Conservation (phyloP, 139 green algal species). For the Chlamydomonas sphaeroides region DNA sequence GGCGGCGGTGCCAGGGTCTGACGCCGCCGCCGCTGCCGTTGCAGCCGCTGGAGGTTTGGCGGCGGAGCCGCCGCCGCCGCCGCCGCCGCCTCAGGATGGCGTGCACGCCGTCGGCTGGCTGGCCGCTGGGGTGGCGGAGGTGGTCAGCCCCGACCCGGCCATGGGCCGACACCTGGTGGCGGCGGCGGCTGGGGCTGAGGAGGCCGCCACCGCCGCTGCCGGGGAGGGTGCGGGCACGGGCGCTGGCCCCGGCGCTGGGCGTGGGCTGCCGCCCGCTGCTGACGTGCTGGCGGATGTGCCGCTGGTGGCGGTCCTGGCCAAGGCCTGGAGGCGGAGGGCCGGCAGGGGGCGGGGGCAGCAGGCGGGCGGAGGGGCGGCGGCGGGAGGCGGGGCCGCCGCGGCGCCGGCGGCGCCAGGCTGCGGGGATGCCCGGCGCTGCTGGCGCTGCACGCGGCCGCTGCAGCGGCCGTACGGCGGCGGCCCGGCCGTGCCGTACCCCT, state of each 20-base stretch:
- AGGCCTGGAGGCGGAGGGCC: conserved; percentile 31
- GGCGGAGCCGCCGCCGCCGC: too few relatives aligned
- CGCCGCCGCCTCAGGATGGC: too few relatives aligned
- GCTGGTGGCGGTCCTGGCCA: conserved; percentile 40
- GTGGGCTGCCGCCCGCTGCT: not conserved
- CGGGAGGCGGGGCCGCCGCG: not conserved
- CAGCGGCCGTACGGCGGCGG: not conserved
- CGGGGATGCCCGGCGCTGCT: conserved; percentile 18
- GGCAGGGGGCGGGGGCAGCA: too few relatives aligned
- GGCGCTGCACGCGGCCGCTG: conserved; percentile 32
- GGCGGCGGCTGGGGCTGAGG: too few relatives aligned
- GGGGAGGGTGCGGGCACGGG: too few relatives aligned
- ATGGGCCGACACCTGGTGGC: conserved; percentile 29
- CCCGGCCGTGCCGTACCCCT: conserved; percentile 29
- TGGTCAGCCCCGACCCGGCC: not conserved
- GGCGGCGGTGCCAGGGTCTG: too few relatives aligned
- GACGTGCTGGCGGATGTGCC: conserved; percentile 54
- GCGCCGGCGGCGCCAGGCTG: not conserved
- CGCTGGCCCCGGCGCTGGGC: not conserved
- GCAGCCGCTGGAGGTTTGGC: too few relatives aligned
- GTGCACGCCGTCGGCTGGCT: too few relatives aligned
- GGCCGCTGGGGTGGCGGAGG: not conserved
- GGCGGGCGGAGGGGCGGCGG: not conserved
- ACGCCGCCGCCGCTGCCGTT: too few relatives aligned
- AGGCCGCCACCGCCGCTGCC: too few relatives aligned